Percentiles rank a stretch among this genome's conserved stretches.
These are phyloP conservation scores for Cucumis cinereus DNA, from an alignment of 306 rosid species.

Conservation along the genomic window DNA sequence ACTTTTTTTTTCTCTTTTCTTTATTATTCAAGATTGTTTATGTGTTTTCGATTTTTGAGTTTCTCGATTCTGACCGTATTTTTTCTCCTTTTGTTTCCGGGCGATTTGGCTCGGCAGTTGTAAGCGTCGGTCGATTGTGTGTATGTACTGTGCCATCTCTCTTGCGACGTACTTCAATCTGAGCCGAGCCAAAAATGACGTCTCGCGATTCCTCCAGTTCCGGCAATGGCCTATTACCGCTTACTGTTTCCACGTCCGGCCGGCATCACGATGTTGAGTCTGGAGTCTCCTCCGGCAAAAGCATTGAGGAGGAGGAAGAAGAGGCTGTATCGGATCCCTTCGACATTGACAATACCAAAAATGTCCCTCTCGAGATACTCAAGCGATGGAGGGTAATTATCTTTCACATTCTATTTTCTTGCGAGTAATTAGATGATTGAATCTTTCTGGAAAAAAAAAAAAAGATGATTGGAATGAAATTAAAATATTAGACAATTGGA, in stretches of 20 bases:
- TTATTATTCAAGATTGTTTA: background rate
- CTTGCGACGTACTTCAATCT: constrained; percentile 4
- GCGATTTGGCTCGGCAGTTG: constrained; percentile 11
- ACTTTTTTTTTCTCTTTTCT: background rate
- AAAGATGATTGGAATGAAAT: background rate
- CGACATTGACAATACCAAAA: constrained; percentile 59
- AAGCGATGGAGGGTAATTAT: constrained; percentile 60
- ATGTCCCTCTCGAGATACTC: constrained; percentile 56
- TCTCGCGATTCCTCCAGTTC: constrained; percentile 49
- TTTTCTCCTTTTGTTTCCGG: background rate
- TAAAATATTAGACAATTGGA: no score
- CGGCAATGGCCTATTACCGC: constrained; percentile 30
- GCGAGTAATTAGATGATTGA: background rate
- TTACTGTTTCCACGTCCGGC: constrained; percentile 6
- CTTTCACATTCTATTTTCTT: background rate
- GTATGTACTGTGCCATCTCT: constrained; percentile 18
- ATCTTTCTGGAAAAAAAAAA: no score
- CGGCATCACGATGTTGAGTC: constrained; percentile 17
- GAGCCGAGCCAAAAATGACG: constrained; percentile 14
- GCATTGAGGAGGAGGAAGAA: background rate
- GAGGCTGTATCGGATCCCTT: constrained; percentile 41
- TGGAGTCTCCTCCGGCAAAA: background rate
- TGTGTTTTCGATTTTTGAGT: background rate
- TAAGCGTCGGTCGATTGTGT: background rate
- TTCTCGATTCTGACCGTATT: background rate